Conservation (phyloP, 495 filamentous ascomycete genomes). For the Darksidea phi region DNA sequence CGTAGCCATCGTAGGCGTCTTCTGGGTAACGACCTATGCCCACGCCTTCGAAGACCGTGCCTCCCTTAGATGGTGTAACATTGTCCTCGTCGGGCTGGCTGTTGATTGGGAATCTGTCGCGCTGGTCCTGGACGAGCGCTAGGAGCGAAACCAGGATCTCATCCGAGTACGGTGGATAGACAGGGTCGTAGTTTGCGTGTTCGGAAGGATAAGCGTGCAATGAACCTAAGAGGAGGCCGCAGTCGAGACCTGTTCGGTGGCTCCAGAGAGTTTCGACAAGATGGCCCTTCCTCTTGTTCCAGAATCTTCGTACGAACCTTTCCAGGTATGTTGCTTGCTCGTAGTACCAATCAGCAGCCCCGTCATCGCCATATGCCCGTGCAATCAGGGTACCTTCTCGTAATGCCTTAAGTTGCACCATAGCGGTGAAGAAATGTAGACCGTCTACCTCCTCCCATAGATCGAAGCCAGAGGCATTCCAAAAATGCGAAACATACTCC, state of each 20-base stretch:
- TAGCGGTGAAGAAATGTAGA: constrained; percentile 61
- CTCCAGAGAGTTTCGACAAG: constrained; percentile 41
- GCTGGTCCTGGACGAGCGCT: constrained; percentile 42
- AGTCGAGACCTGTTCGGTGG: constrained; percentile 43
- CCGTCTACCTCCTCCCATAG: constrained; percentile 57
- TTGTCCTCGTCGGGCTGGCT: background rate
- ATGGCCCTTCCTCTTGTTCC: constrained; percentile 41
- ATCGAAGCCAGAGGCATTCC: constrained; percentile 52
- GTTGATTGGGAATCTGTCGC: constrained; percentile 43
- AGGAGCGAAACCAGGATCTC: constrained; percentile 45
- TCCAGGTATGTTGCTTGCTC: constrained; percentile 39
- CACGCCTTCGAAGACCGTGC: constrained; percentile 33
- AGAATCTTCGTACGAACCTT: constrained; percentile 39
- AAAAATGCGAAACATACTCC: constrained; percentile 48
- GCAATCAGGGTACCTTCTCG: constrained; percentile 43
- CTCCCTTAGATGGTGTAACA: constrained; percentile 26
- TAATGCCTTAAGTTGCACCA: constrained; percentile 52
- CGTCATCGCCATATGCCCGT: constrained; percentile 35
- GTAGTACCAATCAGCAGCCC: constrained; percentile 44
- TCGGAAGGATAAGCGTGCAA: constrained; percentile 37
- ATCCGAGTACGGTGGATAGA: constrained; percentile 42
- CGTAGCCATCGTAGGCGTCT: constrained; percentile 49
- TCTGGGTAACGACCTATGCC: constrained; percentile 49
- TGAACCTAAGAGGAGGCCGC: constrained; percentile 44
- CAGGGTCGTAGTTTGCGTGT: constrained; percentile 8